Base-by-base conservation (phyloP, 805 yeast species). In the Saturnispora diversa region DNA sequence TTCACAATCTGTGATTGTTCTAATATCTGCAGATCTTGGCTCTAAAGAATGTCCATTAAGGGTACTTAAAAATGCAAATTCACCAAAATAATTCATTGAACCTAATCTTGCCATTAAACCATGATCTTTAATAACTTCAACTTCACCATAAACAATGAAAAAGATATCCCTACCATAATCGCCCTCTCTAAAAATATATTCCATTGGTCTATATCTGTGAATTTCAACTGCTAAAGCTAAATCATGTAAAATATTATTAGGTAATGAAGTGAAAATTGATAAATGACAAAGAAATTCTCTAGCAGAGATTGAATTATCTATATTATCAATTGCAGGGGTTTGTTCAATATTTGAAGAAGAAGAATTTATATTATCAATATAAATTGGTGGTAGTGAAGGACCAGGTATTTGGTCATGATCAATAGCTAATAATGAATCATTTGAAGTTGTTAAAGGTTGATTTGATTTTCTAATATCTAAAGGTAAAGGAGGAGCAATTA, bases 81-180 rank as follows among this genome's bases (percentile, higher is more conserved):
- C 90, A 17, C 92, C 92, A 60, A 82, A 80, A 58, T 78, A 80
- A 25, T 77, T 70, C 16, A 83, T 84, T 12, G 74, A 59, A 2
- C 74, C 69, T 20, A 83, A 60, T 43, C 84, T 66, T 4, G 84
- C 86, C 28, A 76, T 54, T 1, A 70, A 62, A 26, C 60, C 58
- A 15, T 62, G 59, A 35, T 64, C 75, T 37, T 57, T 50, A 7
- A 80, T 44, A 0, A 80, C 84, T 54, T 83, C 88, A 5, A 80
- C 84, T 49, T 75, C 80, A 8, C 92, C 92, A 48, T 64, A 67
- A 7, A 77, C 72, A 20, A 82, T 69, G 51, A 82, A 79, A 54
- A 69, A 82, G 21, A 83, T 75, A 47, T 80, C 85, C 20, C 76
- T 65, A 5, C 82, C 84, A 1, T 50, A 40, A 37, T 75, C 80